A percentile compares a stretch with the other conserved stretches of the same genome.
phyloP scores from a whole-genome alignment of 23 red algal species.

The Gracilaria domingensis region DNA sequence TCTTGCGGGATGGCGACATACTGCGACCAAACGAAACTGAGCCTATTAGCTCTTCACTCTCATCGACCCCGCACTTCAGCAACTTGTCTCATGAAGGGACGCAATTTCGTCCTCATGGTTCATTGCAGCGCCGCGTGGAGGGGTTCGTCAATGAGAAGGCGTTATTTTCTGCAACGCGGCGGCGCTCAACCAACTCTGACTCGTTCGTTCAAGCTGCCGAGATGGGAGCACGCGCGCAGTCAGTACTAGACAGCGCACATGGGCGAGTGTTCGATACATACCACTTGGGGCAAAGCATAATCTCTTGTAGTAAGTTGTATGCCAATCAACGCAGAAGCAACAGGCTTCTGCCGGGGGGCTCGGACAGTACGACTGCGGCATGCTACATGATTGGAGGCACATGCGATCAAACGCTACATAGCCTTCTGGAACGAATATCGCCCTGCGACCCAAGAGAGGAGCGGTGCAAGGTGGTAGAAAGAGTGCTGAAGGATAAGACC shows the following conservation, averaged over 20 bases:
- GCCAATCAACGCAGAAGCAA: constrained; percentile 59
- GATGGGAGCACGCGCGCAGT: constrained; percentile 38
- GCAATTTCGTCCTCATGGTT: neutral
- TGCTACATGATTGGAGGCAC: constrained; percentile 72
- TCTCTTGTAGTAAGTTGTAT: constrained; percentile 30
- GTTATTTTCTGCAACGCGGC: neutral
- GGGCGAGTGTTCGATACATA: constrained; percentile 31
- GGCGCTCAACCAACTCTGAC: neutral
- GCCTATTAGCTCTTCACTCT: too few species aligned
- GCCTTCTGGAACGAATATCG: constrained; percentile 19
- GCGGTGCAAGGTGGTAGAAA: constrained; percentile 58
- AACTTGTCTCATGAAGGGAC: neutral
- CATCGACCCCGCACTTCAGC: neutral
- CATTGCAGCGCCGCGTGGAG: neutral
- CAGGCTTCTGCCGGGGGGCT: constrained; percentile 50
- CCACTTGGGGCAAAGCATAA: constrained; percentile 32
- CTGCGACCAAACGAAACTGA: neutral
- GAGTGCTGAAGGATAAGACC: constrained; percentile 66
- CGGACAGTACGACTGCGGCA: constrained; percentile 46
- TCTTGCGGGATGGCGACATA: neutral
- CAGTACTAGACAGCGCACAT: neutral
- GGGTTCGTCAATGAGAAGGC: neutral
- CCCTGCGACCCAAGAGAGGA: constrained; percentile 54
- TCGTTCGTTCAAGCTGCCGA: constrained; percentile 44
- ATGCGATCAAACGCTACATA: neutral